Evolutionary conservation across 169 alveolate genomes (phyloP), one percentile per base, ranked within the genome.

Genomic region (Babesia caballi): DNA sequence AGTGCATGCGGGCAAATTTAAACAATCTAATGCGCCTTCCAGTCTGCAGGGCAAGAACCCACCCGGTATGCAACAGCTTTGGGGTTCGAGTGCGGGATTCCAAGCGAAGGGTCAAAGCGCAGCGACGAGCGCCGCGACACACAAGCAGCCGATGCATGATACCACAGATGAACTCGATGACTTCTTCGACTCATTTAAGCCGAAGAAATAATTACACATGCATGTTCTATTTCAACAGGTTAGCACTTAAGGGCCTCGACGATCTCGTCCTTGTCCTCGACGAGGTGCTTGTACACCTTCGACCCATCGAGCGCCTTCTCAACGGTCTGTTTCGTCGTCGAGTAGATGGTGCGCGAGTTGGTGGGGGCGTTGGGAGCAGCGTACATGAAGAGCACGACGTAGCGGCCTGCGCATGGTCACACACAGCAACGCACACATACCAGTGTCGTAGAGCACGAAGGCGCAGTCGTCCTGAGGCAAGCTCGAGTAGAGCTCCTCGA

Each of bases 371-470:
- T 66, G 25, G 63, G 83, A 38, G 91, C 50, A 47, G 93, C 93
- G 78, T 78, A 88, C 93, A 88, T 88, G 58, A 88, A 88, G 69
- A 88, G 77, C 23, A 75, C 88, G 25, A 88, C 83, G 71, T 82
- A 69, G 77, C 77, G 85, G 21, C 88, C 92, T 87, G 35, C 28
- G 49, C 50, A n/a, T 52, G 41, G 40, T 14, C 41, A 38, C 14
- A 46, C 28, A 44, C n/a, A 7, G 2, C 44, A 2, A 21, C 51
- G 46, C 27, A 17, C 28, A 51, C 70, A 15, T 66, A 77, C 93
- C 93, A 27, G 85, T 87, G 66, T 88, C 93, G 56, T 68, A 88
- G 19, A 83, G 85, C n/a, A 88, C 93, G 72, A 83, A 88, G 42
- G 93, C 91, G 61, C 93, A 88, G 66, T 83, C 90, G 40, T 74